Conservation (phyloP, 139 green algal genomes). For the Nannochloris sp. region DNA sequence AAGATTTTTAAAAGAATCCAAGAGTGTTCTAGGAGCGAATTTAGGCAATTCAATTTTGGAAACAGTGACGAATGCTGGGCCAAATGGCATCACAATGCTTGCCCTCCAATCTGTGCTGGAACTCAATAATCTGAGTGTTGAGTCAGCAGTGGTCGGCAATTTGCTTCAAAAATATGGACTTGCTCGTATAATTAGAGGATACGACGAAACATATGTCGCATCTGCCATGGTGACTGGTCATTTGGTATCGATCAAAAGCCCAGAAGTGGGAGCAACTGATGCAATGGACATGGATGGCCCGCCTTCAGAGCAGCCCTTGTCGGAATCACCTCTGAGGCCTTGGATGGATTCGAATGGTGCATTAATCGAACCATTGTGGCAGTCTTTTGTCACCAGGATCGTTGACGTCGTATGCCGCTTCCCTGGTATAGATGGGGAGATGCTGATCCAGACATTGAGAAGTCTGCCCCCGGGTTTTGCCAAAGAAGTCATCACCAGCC, state of each 20-base stretch:
- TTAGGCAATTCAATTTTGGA: background rate
- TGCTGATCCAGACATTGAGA: background rate
- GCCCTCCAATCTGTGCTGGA: background rate
- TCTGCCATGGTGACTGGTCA: background rate
- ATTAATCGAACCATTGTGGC: slow-evolving; percentile 13
- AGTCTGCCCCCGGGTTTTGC: background rate
- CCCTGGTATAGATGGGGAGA: slow-evolving; percentile 9
- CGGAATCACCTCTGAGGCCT: slow-evolving; percentile 17
- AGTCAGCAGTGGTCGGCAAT: background rate
- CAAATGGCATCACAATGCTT: background rate
- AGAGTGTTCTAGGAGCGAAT: background rate
- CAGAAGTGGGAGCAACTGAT: no score
- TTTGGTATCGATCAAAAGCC: background rate
- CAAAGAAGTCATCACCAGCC: background rate
- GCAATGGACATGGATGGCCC: no score
- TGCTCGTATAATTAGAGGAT: slow-evolving; percentile 3
- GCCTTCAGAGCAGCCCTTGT: no score
- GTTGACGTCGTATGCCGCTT: background rate
- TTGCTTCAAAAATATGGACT: background rate
- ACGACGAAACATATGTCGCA: slow-evolving; percentile 11
- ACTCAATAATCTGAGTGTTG: background rate
- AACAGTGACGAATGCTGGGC: background rate
- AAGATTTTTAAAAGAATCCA: background rate
- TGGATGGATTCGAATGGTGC: slow-evolving; percentile 20
- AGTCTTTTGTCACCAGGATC: background rate